phyloP scores from a whole-genome alignment of 148 eudicot genomes.

The Rhododendron ferrugineum region DNA sequence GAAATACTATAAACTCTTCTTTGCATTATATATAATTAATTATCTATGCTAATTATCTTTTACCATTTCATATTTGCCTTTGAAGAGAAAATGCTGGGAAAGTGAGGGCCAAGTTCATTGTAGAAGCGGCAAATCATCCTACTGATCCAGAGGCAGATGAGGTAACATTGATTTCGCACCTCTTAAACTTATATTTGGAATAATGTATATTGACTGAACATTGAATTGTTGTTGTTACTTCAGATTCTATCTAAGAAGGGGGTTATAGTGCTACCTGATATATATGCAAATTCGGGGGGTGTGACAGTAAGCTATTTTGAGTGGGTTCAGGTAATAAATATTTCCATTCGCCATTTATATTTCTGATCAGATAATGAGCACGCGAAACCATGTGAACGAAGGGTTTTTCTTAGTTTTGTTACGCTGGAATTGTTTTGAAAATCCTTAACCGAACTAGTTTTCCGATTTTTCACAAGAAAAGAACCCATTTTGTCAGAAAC shows the following conservation, averaged over 20 bases:
- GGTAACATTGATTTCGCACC: conserved; percentile 23
- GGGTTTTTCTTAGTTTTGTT: not conserved
- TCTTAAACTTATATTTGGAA: not conserved
- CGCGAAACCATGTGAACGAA: not conserved
- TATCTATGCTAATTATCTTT: not conserved
- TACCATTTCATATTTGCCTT: conserved; percentile 5
- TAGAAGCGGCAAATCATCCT: conserved; percentile 83
- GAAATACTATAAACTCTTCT: not conserved
- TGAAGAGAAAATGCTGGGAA: conserved; percentile 55
- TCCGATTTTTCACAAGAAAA: not conserved
- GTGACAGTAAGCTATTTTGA: conserved; percentile 72
- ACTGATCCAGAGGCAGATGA: conserved; percentile 82
- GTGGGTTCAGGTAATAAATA: conserved; percentile 63
- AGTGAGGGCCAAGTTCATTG: conserved; percentile 57
- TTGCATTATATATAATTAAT: not conserved
- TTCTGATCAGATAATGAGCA: not conserved
- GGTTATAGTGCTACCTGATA: conserved; percentile 57
- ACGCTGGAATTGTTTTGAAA: not conserved
- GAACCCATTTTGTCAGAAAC: not conserved
- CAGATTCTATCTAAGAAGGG: conserved; percentile 64
- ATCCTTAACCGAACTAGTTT: not conserved
- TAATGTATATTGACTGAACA: not conserved
- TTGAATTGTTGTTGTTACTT: not conserved
- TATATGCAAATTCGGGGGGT: conserved; percentile 70
- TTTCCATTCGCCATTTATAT: not conserved